Evolutionary conservation across 768 basidiomycete genomes (phyloP), one percentile per base, ranked within the genome.

Genomic region (Kwoniella mangroviensis): DNA sequence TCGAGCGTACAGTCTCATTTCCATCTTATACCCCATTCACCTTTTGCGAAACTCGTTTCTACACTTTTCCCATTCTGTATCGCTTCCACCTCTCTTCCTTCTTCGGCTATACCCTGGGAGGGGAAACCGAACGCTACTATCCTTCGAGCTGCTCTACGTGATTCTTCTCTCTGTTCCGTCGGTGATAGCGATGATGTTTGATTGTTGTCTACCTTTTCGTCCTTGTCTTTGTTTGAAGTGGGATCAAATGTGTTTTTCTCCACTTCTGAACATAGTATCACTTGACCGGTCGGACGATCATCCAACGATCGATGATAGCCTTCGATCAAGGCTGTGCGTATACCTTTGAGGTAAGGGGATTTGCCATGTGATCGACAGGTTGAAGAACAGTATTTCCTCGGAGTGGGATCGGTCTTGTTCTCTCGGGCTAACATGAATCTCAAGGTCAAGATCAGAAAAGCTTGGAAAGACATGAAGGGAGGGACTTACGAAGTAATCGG

Each of bases 21-120:
- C 73, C 73, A 77, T 40, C 75, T 45, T 17, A 77, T 68, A 1
- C 73, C 75, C 75, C 75, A 77, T 56, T 77, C 75, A 5, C 75
- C 75, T 63, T 77, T 77, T 7, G 75, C 75, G 62, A 74, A 77
- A 58, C 75, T 77, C 21, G 71, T 65, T 41, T 77, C 75, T 4
- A 77, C 73, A 5, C 71, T 59, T 43, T 71, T 74, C n/a, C 71
- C 71, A 42, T 67, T 68, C 45, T 77, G 75, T 3, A 74, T 71
- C 51, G 73, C 73, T 54, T 77, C 73, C 12, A 77, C 73, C n/a
- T 12, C 61, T 42, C 73, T 26, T 26, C 66, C 56, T 34, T 74
- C 75, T 9, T 66, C 60, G 12, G 21, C 34, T 13, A 77, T 65
- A 17, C 73, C 73, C 49, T 77, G 75, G 2, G 65, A 68, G 10